Evolutionary conservation across 2,329 filamentous ascomycete species (phyloP).

Genomic region (Periglandula ipomoeae): DNA sequence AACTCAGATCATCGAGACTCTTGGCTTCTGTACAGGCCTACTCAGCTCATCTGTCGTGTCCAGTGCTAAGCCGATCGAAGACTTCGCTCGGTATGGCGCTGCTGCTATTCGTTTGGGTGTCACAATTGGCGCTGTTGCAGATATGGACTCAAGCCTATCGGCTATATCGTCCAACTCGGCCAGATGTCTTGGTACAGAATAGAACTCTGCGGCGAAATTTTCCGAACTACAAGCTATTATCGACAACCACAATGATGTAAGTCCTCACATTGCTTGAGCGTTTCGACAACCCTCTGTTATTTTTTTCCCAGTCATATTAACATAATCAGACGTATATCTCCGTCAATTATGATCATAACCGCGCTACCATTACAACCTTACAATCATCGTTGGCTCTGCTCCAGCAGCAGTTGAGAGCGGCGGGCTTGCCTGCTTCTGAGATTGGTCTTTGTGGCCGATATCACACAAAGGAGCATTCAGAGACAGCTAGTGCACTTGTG

Average conservation of each 20-base stretch:
- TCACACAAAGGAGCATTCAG: too few relatives aligned
- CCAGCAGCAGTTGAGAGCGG: conserved; percentile 4
- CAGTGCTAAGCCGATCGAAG: neutral
- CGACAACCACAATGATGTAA: neutral
- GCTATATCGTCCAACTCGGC: too few relatives aligned
- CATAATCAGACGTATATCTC: conserved; percentile 25
- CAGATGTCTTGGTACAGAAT: too few relatives aligned
- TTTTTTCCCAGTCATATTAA: neutral
- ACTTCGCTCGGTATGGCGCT: neutral
- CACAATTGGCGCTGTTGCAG: neutral
- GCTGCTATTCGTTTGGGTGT: neutral
- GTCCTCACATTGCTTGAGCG: neutral
- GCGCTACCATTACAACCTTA: conserved; percentile 26
- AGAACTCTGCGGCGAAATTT: too few relatives aligned
- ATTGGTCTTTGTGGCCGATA: conserved; percentile 2
- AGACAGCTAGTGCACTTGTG: too few relatives aligned
- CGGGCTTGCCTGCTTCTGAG: neutral
- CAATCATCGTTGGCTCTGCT: conserved; percentile 10
- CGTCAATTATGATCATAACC: conserved; percentile 25
- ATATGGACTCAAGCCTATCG: too few relatives aligned
- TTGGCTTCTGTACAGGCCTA: neutral
- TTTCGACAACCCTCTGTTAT: too few relatives aligned
- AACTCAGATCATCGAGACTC: neutral
- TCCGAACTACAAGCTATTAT: too few relatives aligned
- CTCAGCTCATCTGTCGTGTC: neutral